phyloP scores from a whole-genome alignment of 805 yeast species.

The Metschnikowia borealis region DNA sequence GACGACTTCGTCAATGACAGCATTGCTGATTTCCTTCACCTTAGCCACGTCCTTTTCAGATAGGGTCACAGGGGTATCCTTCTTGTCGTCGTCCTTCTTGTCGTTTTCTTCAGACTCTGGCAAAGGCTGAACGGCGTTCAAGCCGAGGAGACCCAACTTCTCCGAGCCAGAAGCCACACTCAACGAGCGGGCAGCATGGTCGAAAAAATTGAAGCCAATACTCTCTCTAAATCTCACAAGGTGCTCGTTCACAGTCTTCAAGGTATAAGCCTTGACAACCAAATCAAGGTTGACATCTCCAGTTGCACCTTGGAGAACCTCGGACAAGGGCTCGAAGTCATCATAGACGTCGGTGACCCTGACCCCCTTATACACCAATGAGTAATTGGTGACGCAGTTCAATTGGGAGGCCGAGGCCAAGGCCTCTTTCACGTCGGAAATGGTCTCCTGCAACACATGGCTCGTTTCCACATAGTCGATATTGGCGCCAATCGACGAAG shows the following conservation, averaged over 20 bases:
- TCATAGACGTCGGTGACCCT: slow-evolving; percentile 27
- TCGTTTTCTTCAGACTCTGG: slow-evolving; percentile 8
- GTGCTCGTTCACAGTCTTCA: slow-evolving; percentile 58
- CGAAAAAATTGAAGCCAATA: slow-evolving; percentile 47
- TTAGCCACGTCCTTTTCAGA: slow-evolving; percentile 29
- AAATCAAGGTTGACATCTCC: slow-evolving; percentile 40
- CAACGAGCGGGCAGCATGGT: slow-evolving; percentile 41
- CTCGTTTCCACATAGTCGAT: slow-evolving; percentile 26
- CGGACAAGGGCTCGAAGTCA: slow-evolving; percentile 26
- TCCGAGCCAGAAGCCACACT: slow-evolving; percentile 48
- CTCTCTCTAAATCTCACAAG: slow-evolving; percentile 59
- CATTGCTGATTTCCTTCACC: slow-evolving; percentile 12
- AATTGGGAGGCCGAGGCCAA: slow-evolving; percentile 55
- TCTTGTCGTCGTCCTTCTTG: slow-evolving; percentile 9
- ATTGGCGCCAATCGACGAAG: slow-evolving; percentile 16
- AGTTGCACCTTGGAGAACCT: slow-evolving; percentile 20
- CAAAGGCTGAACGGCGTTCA: slow-evolving; percentile 28
- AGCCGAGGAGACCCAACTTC: slow-evolving; percentile 39
- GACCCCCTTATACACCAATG: slow-evolving; percentile 37
- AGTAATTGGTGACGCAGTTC: slow-evolving; percentile 58
- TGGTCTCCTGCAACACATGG: slow-evolving; percentile 40
- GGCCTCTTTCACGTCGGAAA: slow-evolving; percentile 56
- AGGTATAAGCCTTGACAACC: slow-evolving; percentile 55
- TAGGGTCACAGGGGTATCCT: slow-evolving; percentile 7
- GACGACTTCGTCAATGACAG: slow-evolving; percentile 5